Evolutionary conservation across 495 filamentous ascomycete genomes (phyloP).

Genomic region (Choiromyces venosus): DNA sequence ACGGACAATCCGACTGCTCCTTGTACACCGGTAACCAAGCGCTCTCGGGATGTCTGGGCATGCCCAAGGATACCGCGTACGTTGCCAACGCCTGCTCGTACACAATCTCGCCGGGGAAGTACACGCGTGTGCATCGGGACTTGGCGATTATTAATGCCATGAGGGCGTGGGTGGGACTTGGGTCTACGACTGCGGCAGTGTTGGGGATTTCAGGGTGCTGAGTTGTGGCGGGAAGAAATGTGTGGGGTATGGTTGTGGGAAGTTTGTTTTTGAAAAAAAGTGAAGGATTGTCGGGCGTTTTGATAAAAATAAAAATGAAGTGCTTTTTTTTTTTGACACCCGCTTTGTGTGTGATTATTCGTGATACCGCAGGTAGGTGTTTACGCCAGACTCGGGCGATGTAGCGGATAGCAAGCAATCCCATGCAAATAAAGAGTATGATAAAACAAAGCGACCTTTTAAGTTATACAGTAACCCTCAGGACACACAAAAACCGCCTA

Average conservation of each 20-base stretch:
- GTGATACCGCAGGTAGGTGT: no score
- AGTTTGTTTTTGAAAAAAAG: not conserved
- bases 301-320: no score
- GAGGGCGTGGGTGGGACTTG: conserved; percentile 42
- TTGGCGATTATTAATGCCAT: conserved; percentile 42
- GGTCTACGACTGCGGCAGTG: conserved; percentile 23
- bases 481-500: no score
- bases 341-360: no score
- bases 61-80: conserved; percentile 39
- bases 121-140: conserved; percentile 42
- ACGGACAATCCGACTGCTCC: conserved; percentile 40
- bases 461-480: no score
- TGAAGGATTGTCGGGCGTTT: no score
- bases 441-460: no score
- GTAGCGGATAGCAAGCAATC: no score
- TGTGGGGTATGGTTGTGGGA: not conserved
- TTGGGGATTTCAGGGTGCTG: conserved; percentile 39
- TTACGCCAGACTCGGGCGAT: no score
- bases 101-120: conserved; percentile 32
- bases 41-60: conserved; percentile 26
- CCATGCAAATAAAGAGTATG: no score
- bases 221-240: not conserved
- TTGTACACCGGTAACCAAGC: conserved; percentile 36
- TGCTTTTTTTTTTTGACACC: no score
- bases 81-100: conserved; percentile 34